Conservation (phyloP, 2,329 filamentous ascomycete species). For the Fusarium anguioides region DNA sequence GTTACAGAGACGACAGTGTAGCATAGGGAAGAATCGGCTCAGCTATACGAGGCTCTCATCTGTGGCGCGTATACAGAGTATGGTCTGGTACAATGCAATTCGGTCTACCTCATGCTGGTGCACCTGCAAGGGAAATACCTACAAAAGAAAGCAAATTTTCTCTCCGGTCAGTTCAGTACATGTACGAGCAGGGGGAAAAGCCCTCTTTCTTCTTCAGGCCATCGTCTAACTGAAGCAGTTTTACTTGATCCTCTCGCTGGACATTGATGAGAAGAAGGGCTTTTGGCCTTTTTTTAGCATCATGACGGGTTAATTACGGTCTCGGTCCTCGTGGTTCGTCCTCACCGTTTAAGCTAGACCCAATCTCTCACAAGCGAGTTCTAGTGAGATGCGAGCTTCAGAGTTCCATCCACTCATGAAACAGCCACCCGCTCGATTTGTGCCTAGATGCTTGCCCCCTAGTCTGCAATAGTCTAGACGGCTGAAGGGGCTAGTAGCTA, state of each 20-base stretch:
- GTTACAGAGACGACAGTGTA: constrained; percentile 4
- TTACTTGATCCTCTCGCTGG: constrained; percentile 5
- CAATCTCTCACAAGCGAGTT: constrained; percentile 5
- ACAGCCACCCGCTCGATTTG: constrained; percentile 33
- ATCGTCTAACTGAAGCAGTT: constrained; percentile 17
- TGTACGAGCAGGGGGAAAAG: not conserved
- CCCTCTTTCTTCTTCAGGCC: constrained; percentile 17
- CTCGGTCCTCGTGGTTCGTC: constrained; percentile 21
- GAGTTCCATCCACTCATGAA: constrained; percentile 23
- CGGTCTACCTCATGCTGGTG: not conserved
- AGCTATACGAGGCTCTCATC: constrained; percentile 32
- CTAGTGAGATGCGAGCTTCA: constrained; percentile 7
- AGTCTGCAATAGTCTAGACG: constrained; percentile 5
- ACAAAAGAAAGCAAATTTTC: not conserved
- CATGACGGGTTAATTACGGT: constrained; percentile 41
- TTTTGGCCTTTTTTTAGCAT: constrained; percentile 35
- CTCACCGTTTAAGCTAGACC: constrained; percentile 36
- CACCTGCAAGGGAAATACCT: not conserved
- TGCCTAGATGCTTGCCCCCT: not conserved
- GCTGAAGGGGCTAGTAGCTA: constrained; percentile 12
- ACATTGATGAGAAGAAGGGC: not conserved
- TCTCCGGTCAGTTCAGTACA: constrained; percentile 5
- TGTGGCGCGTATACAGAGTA: constrained; percentile 7
- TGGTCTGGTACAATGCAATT: not conserved
- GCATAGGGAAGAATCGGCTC: constrained; percentile 9